Evolutionary conservation across 2,329 filamentous ascomycete species (phyloP).

Genomic region (Thyridium curvatum): DNA sequence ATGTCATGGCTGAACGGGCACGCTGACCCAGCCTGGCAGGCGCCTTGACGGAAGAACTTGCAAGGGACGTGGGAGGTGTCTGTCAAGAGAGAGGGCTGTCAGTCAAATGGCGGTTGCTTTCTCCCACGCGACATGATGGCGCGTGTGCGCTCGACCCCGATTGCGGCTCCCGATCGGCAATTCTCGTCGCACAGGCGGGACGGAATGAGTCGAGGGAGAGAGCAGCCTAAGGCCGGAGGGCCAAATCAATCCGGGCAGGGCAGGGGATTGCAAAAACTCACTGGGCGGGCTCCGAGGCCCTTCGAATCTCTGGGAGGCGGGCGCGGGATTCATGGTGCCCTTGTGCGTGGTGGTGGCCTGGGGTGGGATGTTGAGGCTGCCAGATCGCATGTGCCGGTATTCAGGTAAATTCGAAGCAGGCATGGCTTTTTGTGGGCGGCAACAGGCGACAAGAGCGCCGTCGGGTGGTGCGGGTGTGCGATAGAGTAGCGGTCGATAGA

Average conservation of each 20-base stretch:
- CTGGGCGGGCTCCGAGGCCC: constrained; percentile 58
- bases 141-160: neutral
- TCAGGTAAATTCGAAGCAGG: constrained; percentile 17
- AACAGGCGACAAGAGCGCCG: too few species aligned
- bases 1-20: constrained; percentile 96
- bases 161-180: constrained; percentile 2
- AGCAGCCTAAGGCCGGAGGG: too few species aligned
- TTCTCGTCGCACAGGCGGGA: neutral
- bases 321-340: constrained; percentile 27
- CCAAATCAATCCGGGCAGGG: too few species aligned
- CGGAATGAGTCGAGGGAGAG: neutral
- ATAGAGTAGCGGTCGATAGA: too few species aligned
- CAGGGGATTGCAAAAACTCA: constrained; percentile 36
- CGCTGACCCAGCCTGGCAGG: constrained; percentile 90
- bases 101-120: constrained; percentile 3
- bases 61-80: constrained; percentile 96
- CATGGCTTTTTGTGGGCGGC: constrained; percentile 11
- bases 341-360: constrained; percentile 16
- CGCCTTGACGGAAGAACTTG: constrained; percentile 97
- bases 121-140: neutral
- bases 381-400: constrained; percentile 44
- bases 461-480: too few species aligned
- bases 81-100: constrained; percentile 28
- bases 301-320: constrained; percentile 41
- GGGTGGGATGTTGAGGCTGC: constrained; percentile 48